A percentile compares a stretch with the other conserved stretches of the same genome.
phyloP scores from a whole-genome alignment of 768 basidiomycete genomes.

The Paxillus rubicundulus region DNA sequence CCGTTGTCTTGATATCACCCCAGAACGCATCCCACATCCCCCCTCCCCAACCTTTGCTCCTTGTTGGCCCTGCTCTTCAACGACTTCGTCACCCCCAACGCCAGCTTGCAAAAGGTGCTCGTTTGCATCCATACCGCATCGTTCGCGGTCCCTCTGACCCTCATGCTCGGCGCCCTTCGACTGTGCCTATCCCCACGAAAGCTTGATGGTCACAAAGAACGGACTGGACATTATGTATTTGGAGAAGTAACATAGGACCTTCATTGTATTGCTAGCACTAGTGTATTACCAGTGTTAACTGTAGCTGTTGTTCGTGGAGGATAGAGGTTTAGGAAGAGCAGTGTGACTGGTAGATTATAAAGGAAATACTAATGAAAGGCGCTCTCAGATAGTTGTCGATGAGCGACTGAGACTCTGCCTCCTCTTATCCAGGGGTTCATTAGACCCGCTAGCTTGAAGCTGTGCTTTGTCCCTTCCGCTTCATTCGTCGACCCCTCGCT shows the following conservation, averaged over 20 bases:
- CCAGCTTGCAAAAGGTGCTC: conserved; percentile 43
- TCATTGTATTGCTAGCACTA: conserved; percentile 19
- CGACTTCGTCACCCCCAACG: conserved; percentile 43
- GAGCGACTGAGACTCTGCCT: too few relatives aligned
- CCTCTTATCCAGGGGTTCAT: too few relatives aligned
- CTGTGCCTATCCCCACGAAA: not conserved
- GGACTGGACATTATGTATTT: not conserved
- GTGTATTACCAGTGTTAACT: conserved; percentile 13
- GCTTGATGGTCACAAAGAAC: not conserved
- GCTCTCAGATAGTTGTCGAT: too few relatives aligned
- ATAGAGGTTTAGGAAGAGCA: not conserved
- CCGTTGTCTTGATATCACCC: conserved; percentile 45
- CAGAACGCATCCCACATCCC: conserved; percentile 21
- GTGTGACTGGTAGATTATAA: not conserved
- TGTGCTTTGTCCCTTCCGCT: too few relatives aligned
- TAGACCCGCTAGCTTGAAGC: too few relatives aligned
- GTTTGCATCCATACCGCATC: conserved; percentile 58
- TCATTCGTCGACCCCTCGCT: too few relatives aligned
- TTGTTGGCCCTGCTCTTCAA: conserved; percentile 49
- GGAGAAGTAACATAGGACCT: not conserved
- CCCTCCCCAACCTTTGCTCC: conserved; percentile 35
- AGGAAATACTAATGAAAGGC: not conserved
- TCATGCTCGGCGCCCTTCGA: conserved; percentile 3
- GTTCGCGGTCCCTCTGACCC: conserved; percentile 19
- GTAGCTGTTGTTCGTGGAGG: not conserved